Evolutionary conservation across 495 filamentous ascomycete species (phyloP).

Genomic region (Aspergillus ellipticus): DNA sequence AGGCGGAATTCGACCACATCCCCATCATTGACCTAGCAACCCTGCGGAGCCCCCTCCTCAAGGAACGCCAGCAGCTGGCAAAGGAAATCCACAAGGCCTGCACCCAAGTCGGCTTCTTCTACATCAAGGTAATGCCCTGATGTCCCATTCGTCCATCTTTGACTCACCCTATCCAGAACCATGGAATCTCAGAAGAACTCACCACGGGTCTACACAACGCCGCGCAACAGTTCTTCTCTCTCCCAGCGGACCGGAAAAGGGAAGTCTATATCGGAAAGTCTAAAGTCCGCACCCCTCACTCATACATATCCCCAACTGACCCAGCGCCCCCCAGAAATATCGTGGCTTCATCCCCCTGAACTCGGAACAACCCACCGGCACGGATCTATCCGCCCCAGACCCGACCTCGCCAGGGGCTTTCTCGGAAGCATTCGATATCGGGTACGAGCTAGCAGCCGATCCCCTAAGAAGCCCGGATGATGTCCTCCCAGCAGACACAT

Average conservation of each 20-base stretch:
- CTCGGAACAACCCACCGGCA: constrained; percentile 25
- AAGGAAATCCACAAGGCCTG: constrained; percentile 45
- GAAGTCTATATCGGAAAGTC: constrained; percentile 37
- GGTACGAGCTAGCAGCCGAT: constrained; percentile 35
- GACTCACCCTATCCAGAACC: constrained; percentile 14
- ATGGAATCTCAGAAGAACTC: constrained; percentile 36
- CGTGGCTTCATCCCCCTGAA: constrained; percentile 32
- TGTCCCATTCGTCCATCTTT: background rate
- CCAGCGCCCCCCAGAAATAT: constrained; percentile 27
- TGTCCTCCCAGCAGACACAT: constrained; percentile 16
- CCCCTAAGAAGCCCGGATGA: constrained; percentile 17
- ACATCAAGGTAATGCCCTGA: constrained; percentile 34
- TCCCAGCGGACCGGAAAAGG: constrained; percentile 47
- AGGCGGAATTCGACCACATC: constrained; percentile 28
- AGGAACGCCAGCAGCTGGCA: constrained; percentile 33
- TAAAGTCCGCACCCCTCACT: no score
- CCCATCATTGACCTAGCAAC: constrained; percentile 37
- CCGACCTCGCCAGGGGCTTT: constrained; percentile 16
- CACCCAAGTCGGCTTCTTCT: constrained; percentile 54
- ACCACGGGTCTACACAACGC: constrained; percentile 35
- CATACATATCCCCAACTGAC: background rate
- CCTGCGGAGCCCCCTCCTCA: constrained; percentile 24
- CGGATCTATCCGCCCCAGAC: constrained; percentile 13
- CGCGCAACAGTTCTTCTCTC: constrained; percentile 43
- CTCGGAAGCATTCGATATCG: constrained; percentile 41